A percentile compares a stretch with the other conserved stretches of the same genome.
Conservation (phyloP, 805 yeast species). For the Helenozyma baotianmanensis region DNA sequence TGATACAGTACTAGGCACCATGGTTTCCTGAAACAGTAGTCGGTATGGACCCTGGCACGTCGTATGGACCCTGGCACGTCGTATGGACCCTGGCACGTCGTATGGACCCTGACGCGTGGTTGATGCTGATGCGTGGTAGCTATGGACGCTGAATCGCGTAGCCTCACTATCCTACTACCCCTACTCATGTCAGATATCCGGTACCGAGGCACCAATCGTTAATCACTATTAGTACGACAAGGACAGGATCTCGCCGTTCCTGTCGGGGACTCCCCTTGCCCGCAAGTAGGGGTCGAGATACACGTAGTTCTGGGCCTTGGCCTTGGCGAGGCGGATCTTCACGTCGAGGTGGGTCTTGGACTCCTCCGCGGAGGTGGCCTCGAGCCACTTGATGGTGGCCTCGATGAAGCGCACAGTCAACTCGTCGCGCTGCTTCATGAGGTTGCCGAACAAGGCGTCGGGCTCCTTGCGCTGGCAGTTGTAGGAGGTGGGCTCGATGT, state of each 20-base stretch:
- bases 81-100: no score
- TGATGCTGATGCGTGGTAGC: no score
- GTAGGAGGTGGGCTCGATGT: constrained; percentile 6
- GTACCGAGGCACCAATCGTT: no score
- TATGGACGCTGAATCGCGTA: no score
- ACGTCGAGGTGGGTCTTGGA: constrained; percentile 3
- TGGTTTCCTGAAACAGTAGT: no score
- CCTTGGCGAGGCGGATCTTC: constrained; percentile 6
- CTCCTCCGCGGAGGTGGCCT: constrained; percentile 5
- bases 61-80: no score
- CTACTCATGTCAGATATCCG: no score
- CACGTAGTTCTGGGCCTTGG: constrained; percentile 8
- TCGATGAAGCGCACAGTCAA: constrained; percentile 8
- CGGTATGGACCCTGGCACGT: no score
- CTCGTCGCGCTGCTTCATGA: constrained; percentile 10
- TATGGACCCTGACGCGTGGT: no score
- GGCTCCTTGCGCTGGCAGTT: constrained; percentile 6
- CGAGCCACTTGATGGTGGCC: constrained; percentile 12
- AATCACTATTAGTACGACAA: neutral
- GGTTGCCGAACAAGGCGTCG: constrained; percentile 5
- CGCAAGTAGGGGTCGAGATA: constrained; percentile 12
- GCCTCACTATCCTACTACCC: no score
- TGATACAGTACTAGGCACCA: no score
- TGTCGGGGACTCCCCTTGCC: constrained; percentile 6
- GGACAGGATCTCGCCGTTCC: constrained; percentile 8